phyloP scores from a whole-genome alignment of 2,329 filamentous ascomycete genomes.

The Trichophyton schoenleinii region DNA sequence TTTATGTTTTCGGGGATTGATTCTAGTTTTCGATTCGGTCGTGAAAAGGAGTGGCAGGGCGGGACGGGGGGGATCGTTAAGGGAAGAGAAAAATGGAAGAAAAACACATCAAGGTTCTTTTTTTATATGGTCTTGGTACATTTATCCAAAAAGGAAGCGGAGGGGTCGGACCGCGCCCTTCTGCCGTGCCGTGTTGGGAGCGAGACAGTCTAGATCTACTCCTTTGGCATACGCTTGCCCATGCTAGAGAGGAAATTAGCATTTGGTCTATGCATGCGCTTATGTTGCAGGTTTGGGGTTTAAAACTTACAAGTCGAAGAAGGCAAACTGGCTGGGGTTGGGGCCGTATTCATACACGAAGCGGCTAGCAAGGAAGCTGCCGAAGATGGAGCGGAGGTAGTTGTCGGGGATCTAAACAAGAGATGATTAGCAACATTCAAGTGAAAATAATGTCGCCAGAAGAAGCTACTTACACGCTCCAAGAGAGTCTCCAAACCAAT shows the following conservation, averaged over 20 bases:
- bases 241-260: slow-evolving; percentile 5
- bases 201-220: slow-evolving; percentile 7
- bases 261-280: neutral
- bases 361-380: slow-evolving; percentile 83
- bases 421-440: slow-evolving; percentile 23
- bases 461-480: slow-evolving; percentile 47
- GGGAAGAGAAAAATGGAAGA: neutral
- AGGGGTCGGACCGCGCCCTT: neutral
- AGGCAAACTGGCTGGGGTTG: slow-evolving; percentile 87
- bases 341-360: slow-evolving; percentile 96
- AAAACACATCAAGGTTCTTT: neutral
- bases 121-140: slow-evolving; percentile 1
- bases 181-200: neutral
- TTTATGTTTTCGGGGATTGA: neutral
- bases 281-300: neutral
- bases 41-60: neutral
- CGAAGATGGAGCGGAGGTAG: slow-evolving; percentile 90
- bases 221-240: slow-evolving; percentile 12
- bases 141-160: neutral
- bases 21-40: neutral
- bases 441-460: neutral
- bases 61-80: neutral
- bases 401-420: slow-evolving; percentile 59
- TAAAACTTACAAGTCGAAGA: slow-evolving; percentile 83
- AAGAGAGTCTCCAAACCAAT: slow-evolving; percentile 85